A percentile compares a stretch with the other conserved stretches of the same genome.
phyloP scores from a whole-genome alignment of 2,329 filamentous ascomycete species.

The Blastomyces percursus region DNA sequence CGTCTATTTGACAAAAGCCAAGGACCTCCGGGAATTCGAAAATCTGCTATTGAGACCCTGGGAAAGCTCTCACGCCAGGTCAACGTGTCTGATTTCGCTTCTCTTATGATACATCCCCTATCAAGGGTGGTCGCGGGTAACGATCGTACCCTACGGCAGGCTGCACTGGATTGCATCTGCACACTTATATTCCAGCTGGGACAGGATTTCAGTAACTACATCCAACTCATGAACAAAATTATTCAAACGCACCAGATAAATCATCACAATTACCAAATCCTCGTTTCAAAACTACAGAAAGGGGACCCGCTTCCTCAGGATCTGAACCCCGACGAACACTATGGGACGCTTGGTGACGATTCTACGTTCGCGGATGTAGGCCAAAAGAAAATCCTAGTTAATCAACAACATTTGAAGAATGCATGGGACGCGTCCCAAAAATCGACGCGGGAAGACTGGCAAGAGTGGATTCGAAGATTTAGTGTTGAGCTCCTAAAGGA shows the following conservation, averaged over 20 bases:
- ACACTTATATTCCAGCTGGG: conserved; percentile 93
- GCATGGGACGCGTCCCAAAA: conserved; percentile 97
- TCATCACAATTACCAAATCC: conserved; percentile 82
- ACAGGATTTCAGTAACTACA: conserved; percentile 89
- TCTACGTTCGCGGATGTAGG: conserved; percentile 70
- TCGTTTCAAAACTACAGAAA: conserved; percentile 86
- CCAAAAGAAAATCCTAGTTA: conserved; percentile 91
- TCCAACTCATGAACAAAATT: conserved; percentile 80
- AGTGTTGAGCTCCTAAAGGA: conserved; percentile 91
- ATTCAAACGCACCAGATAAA: conserved; percentile 69
- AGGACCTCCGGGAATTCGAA: conserved; percentile 67
- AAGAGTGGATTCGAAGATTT: conserved; percentile 95
- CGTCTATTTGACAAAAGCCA: conserved; percentile 83
- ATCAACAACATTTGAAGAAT: conserved; percentile 90
- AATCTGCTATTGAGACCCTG: conserved; percentile 85
- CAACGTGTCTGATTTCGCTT: conserved; percentile 93
- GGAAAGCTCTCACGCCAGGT: conserved; percentile 91
- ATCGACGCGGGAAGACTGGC: conserved; percentile 97
- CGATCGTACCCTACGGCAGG: conserved; percentile 62
- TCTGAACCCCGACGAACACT: conserved; percentile 73
- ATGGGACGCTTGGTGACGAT: conserved; percentile 68
- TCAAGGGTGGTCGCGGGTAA: conserved; percentile 65
- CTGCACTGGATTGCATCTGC: conserved; percentile 87
- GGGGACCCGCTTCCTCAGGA: conserved; percentile 93
- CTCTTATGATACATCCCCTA: conserved; percentile 90